Evolutionary conservation across 169 alveolate species (phyloP), one percentile per base, ranked within the genome.

Genomic region (Plasmodium fragile): DNA sequence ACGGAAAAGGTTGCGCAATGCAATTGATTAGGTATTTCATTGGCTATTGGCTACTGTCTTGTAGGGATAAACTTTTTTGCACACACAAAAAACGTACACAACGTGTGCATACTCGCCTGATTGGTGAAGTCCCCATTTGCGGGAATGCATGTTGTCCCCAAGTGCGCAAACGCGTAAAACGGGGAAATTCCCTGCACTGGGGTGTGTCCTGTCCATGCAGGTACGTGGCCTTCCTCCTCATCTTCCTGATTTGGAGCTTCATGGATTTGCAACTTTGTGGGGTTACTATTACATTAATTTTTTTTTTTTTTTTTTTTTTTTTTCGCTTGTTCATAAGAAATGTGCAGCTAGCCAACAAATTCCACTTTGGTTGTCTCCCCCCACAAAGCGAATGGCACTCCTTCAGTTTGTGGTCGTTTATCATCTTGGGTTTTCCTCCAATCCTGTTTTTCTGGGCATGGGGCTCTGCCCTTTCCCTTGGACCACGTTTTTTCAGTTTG

Each of bases 221-320:
- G 75, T 65, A 65, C 18, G 75, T n/a, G 30, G n/a, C 36, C 41
- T 25, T 65, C 13, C n/a, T 65, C 36, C 75, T 65, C 36, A 22
- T 65, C 36, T 65, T 65, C 18, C 6, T n/a, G 36, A 28, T 65
- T 65, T 65, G 36, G 11, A 25, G n/a, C 30, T 65, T 59, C 34
- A 5, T 59, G 13, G 16, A 11, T 45, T 45, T 45, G 55, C 18
- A 45, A 45, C 55, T 45, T 45, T 45, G 59, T 49, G 18, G 22
- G 59, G 65, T 80, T 80, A 25, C 75, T 43, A 78, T 18, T 78
- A 39, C 83, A 22, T 80, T 52, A 80, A 32, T 0, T 25, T 73
- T 73, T 73, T 32, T 25, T 39, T 43, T n/a, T n/a, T 32, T 39
- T 22, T 78, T 13, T 34, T 30, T 53, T 79, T 79, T 79, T 79